phyloP scores from a whole-genome alignment of 2,329 filamentous ascomycete species.

The Pseudovirgaria hyperparasitica region DNA sequence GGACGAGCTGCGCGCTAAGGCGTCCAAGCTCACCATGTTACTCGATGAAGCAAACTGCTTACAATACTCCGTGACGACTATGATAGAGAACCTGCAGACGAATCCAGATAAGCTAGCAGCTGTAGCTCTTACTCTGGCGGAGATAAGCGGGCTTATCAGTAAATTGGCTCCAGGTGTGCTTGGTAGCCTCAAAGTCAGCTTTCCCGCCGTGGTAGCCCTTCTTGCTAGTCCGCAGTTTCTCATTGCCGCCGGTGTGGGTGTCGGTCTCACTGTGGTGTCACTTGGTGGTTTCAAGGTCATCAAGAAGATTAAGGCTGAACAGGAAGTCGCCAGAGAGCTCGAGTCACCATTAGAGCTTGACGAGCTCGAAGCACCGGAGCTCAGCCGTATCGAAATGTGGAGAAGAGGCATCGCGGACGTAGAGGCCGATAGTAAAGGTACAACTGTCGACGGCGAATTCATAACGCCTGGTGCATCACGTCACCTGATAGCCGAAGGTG shows the following conservation, averaged over 20 bases:
- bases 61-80: constrained; percentile 70
- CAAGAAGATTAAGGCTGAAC: constrained; percentile 56
- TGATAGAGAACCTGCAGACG: constrained; percentile 67
- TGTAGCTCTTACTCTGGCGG: constrained; percentile 81
- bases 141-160: constrained; percentile 68
- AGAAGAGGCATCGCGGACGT: constrained; percentile 49
- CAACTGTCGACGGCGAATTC: constrained; percentile 53
- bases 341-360: constrained; percentile 31
- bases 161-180: constrained; percentile 80
- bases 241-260: constrained; percentile 76
- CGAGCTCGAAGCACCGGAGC: constrained; percentile 43
- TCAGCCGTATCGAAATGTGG: constrained; percentile 50
- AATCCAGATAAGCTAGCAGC: constrained; percentile 88
- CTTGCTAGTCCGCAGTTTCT: constrained; percentile 87
- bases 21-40: constrained; percentile 61
- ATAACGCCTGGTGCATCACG: constrained; percentile 44
- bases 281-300: constrained; percentile 97
- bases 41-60: constrained; percentile 81
- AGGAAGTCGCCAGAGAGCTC: constrained; percentile 18
- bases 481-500: constrained; percentile 31
- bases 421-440: constrained; percentile 40
- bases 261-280: constrained; percentile 90
- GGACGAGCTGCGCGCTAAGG: constrained; percentile 51
- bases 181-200: constrained; percentile 60
- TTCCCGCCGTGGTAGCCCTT: constrained; percentile 75